Evolutionary conservation across 306 rosid genomes (phyloP).

Genomic region (Psophocarpus tetragonolobus): DNA sequence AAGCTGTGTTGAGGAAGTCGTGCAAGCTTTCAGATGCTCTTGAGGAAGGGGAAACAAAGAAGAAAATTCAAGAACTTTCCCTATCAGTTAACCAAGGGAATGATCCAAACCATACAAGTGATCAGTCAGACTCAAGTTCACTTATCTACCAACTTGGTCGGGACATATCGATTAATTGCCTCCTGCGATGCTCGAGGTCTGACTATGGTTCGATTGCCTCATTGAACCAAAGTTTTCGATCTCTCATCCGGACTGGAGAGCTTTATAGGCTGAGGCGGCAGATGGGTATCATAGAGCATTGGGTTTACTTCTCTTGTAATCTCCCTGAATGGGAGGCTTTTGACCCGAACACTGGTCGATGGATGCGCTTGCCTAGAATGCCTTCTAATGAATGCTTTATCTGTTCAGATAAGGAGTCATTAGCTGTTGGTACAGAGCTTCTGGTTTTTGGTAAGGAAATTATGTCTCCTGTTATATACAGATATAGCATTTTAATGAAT

Average conservation of each 20-base stretch:
- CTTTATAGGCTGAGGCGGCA: slow-evolving; percentile 59
- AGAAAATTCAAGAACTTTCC: slow-evolving; percentile 32
- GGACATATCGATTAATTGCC: slow-evolving; percentile 63
- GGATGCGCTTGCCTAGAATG: slow-evolving; percentile 73
- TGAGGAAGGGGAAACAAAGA: slow-evolving; percentile 24
- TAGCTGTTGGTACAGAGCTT: slow-evolving; percentile 81
- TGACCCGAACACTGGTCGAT: slow-evolving; percentile 52
- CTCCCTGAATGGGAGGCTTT: slow-evolving; percentile 82
- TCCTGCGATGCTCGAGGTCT: slow-evolving; percentile 66
- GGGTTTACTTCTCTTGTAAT: slow-evolving; percentile 80
- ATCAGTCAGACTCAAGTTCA: slow-evolving; percentile 48
- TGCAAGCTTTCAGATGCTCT: slow-evolving; percentile 47
- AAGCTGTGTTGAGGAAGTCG: slow-evolving; percentile 39
- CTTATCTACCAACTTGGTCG: slow-evolving; percentile 64
- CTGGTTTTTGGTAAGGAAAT: slow-evolving; percentile 80
- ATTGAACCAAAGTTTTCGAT: slow-evolving; percentile 56
- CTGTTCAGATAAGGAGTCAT: slow-evolving; percentile 74
- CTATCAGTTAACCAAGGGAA: slow-evolving; percentile 29
- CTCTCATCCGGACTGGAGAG: slow-evolving; percentile 56
- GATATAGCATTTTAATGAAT: slow-evolving; percentile 65
- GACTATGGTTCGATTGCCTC: slow-evolving; percentile 62
- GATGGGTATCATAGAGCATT: slow-evolving; percentile 65
- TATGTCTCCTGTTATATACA: slow-evolving; percentile 59
- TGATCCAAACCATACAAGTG: slow-evolving; percentile 39
- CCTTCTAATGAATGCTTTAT: slow-evolving; percentile 67